Evolutionary conservation across 305 asterid species (phyloP).

Genomic region (Striga hermonthica): DNA sequence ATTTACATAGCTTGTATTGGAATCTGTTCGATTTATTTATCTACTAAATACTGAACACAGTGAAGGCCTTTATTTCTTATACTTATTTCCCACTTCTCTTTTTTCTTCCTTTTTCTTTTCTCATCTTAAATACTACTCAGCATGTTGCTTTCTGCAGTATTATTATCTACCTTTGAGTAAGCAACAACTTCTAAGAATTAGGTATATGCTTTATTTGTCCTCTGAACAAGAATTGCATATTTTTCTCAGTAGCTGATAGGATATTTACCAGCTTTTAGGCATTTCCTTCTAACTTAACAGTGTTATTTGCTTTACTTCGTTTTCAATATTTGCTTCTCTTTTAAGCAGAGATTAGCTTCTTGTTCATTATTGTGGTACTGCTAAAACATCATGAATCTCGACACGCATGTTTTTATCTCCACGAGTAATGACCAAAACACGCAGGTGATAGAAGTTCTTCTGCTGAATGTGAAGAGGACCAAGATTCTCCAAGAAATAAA

Average conservation of each 20-base stretch:
- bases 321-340: background rate
- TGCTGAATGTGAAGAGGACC: constrained; percentile 43
- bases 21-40: too few relatives aligned
- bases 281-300: background rate
- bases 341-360: background rate
- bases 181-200: background rate
- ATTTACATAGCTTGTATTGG: background rate
- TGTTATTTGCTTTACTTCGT: constrained; percentile 3
- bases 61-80: too few relatives aligned
- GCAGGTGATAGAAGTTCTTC: constrained; percentile 61
- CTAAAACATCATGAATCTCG: background rate
- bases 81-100: too few relatives aligned
- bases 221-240: constrained; percentile 18
- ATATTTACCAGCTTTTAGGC: background rate
- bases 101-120: too few relatives aligned
- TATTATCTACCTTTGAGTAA: background rate
- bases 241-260: background rate
- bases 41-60: too few relatives aligned
- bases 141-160: too few relatives aligned
- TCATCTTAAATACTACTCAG: too few relatives aligned
- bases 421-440: constrained; percentile 23
- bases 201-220: constrained; percentile 7
- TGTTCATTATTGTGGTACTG: background rate
- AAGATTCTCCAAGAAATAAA: constrained; percentile 30
- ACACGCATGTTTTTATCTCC: constrained; percentile 6